Evolutionary conservation across 164 flowering plant species (phyloP).

Genomic region (Platanus orientalis): DNA sequence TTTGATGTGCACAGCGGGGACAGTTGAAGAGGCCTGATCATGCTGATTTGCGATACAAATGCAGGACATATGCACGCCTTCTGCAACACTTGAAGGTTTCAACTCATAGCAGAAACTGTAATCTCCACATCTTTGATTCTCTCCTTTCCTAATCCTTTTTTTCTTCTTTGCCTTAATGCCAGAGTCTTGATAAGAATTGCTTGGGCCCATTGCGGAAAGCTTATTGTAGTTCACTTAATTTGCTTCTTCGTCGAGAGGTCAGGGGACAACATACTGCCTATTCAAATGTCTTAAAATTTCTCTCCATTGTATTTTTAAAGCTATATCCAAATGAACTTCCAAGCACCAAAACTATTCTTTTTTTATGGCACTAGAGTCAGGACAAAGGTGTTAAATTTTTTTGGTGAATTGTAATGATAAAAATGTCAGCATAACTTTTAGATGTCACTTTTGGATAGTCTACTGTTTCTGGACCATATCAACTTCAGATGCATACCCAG

Average conservation of each 20-base stretch:
- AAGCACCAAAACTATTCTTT: too few species aligned
- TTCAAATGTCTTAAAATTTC: not conserved
- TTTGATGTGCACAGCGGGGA: conserved; percentile 61
- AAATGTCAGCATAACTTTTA: not conserved
- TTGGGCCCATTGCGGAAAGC: conserved; percentile 94
- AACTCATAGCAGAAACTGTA: not conserved
- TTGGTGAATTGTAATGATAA: not conserved
- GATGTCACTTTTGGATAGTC: not conserved
- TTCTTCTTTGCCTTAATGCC: conserved; percentile 17
- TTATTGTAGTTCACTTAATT: conserved; percentile 88
- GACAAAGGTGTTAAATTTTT: too few species aligned
- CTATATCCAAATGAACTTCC: not conserved
- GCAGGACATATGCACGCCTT: conserved; percentile 99
- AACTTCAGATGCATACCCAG: not conserved
- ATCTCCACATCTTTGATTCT: not conserved
- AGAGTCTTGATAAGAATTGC: conserved; percentile 94
- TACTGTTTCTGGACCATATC: not conserved
- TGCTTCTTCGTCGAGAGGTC: conserved; percentile 98
- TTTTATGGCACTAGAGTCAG: too few species aligned
- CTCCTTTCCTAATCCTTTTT: conserved; percentile 1
- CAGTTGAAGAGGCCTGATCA: conserved; percentile 99
- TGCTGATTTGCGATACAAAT: conserved; percentile 96
- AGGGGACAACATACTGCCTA: conserved; percentile 17
- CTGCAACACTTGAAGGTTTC: conserved; percentile 90
- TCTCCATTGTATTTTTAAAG: not conserved